Evolutionary conservation across 2,329 filamentous ascomycete genomes (phyloP), one percentile per base, ranked within the genome.

Genomic region (Golovinomyces cichoracearum): DNA sequence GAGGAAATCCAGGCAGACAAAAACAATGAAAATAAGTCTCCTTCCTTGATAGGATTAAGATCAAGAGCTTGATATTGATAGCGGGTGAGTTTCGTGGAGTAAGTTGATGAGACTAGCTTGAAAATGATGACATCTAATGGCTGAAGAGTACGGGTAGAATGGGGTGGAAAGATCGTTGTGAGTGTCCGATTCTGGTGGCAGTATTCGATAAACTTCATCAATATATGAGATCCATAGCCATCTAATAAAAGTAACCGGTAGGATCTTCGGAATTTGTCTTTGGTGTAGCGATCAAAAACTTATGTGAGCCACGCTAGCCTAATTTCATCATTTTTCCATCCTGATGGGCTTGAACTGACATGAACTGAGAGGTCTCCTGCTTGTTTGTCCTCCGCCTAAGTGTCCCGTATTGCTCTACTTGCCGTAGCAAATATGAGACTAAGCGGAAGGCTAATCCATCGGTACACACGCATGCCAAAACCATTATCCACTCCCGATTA

Each of bases 81-180:
- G 13, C 6, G 5, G 5, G 13, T 29, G 27, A 29, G 27, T 13
- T 29, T 6, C 5, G 6, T 5, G 5, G 27, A 29, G 27, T 29
- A 29, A 29, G 27, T 6, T 29, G 27, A 29, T 29, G 27, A 29
- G 27, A 29, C 6, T 29, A 13, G 27, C 27, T 29, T 29, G 13
- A 29, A 29, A 5, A 29, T 29, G 13, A 29, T 13, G 6, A 65
- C 54, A 59, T 66, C 57, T 46, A 66, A 61, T 46, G 61, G 63
- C 55, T 67, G 57, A 21, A 63, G 58, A 15, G 63, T 47, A 56
- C 66, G 55, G 49, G 60, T 65, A 49, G 65, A 52, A 64, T 52
- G 44, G n/a, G 50, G 33, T 48, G 50, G 52, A 47, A 53, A 31
- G 21, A 49, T 26, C 33, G 50, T 54, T 42, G 57, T 58, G 47